Evolutionary conservation across 2,329 filamentous ascomycete genomes (phyloP).

Genomic region (Cytospora paraplurivora): DNA sequence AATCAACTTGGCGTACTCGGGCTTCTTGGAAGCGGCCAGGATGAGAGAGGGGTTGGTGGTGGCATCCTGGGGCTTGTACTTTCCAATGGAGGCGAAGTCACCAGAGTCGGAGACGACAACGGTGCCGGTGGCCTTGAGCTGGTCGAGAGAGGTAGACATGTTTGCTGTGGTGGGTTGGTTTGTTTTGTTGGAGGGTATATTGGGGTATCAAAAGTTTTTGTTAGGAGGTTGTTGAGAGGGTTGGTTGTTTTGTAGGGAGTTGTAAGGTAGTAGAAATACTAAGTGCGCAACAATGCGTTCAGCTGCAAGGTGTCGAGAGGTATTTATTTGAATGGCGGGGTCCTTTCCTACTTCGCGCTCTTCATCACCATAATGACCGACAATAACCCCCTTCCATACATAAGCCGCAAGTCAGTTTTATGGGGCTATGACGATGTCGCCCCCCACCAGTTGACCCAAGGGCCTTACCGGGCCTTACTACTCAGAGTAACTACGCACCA

Average conservation of each 20-base stretch:
- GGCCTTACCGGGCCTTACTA: too few species aligned
- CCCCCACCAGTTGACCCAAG: constrained; percentile 10
- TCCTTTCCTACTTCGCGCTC: constrained; percentile 3
- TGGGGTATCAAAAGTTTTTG: background rate
- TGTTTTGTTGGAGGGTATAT: background rate
- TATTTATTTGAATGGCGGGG: constrained; percentile 27
- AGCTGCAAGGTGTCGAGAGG: constrained; percentile 16
- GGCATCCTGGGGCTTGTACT: constrained; percentile 99
- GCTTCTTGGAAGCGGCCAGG: constrained; percentile 96
- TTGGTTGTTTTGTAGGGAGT: constrained; percentile 6
- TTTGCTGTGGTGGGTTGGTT: constrained; percentile 31
- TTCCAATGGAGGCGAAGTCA: constrained; percentile 82
- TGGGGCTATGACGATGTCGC: constrained; percentile 26
- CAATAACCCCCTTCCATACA: background rate
- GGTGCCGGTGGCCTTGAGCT: constrained; percentile 96
- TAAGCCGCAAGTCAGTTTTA: constrained; percentile 19
- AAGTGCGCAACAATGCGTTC: constrained; percentile 7
- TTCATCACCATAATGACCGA: constrained; percentile 6
- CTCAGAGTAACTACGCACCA: background rate
- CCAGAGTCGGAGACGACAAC: constrained; percentile 97
- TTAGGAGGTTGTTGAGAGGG: background rate
- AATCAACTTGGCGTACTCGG: constrained; percentile 91
- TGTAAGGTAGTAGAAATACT: constrained; percentile 1
- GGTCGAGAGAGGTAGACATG: constrained; percentile 91
- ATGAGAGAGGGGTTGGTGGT: constrained; percentile 99